phyloP scores from a whole-genome alignment of 371 early-diverging fungal genomes.

The Umbelopsis sp. region DNA sequence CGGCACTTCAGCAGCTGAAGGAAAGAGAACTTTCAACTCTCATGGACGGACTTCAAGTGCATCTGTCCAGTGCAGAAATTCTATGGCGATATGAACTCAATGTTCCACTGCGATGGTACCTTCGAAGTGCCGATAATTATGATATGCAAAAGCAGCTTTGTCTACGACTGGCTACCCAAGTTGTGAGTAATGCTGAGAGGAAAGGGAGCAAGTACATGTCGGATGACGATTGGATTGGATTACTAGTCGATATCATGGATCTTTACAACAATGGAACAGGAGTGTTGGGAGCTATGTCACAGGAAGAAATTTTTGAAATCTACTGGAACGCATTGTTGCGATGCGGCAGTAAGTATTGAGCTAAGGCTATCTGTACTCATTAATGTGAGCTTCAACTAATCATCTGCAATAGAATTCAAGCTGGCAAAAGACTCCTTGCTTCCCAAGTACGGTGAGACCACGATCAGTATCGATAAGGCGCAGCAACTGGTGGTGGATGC shows the following conservation, averaged over 20 bases:
- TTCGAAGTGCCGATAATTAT: slow-evolving; percentile 48
- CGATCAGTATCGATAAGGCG: slow-evolving; percentile 55
- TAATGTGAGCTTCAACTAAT: background rate
- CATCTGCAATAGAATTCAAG: slow-evolving; percentile 54
- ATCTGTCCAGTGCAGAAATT: slow-evolving; percentile 68
- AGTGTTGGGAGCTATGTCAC: slow-evolving; percentile 57
- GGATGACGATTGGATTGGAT: slow-evolving; percentile 73
- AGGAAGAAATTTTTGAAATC: slow-evolving; percentile 66
- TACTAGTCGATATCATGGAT: slow-evolving; percentile 72
- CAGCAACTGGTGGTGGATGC: slow-evolving; percentile 73
- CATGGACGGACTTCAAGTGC: slow-evolving; percentile 66
- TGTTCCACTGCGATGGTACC: slow-evolving; percentile 66
- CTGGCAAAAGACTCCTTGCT: slow-evolving; percentile 68
- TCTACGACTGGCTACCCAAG: slow-evolving; percentile 66
- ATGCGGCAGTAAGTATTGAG: slow-evolving; percentile 64
- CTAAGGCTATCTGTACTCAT: background rate
- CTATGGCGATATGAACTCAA: slow-evolving; percentile 64
- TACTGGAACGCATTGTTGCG: slow-evolving; percentile 70
- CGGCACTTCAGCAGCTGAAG: slow-evolving; percentile 51
- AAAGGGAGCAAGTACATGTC: slow-evolving; percentile 60
- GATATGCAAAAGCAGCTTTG: slow-evolving; percentile 62
- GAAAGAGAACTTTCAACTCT: slow-evolving; percentile 55
- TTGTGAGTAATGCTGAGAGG: slow-evolving; percentile 61
- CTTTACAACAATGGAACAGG: slow-evolving; percentile 55
- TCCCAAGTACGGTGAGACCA: slow-evolving; percentile 47